Evolutionary conservation across 2,329 filamentous ascomycete genomes (phyloP), one percentile per base, ranked within the genome.

Genomic region (Zymoseptoria ardabiliae): DNA sequence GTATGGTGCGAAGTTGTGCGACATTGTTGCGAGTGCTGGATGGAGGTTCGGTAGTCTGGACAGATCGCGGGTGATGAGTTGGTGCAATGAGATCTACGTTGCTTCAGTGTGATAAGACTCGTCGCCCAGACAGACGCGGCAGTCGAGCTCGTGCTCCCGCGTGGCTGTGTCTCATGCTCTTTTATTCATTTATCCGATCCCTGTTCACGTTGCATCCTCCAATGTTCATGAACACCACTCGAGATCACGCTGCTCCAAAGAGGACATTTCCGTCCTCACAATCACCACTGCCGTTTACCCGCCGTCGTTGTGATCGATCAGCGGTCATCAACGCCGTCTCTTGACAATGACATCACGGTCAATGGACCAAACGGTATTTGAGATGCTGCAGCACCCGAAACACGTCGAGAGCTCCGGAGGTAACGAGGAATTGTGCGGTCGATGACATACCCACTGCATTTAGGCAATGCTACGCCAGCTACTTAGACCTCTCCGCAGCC

Each of bases 1-100:
- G 77, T 97, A 99, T 45, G 94, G 94, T 52, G 94, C 94, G 74
- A 97, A 99, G 78, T 97, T 90, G 89, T 94, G 94, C 58, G 68
- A 78, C 65, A 69, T 70, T 50, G 45, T 65, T 28, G 59, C 8
- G 35, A 2, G 25, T 28, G 25, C 25, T 45, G 35, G 35, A 45
- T 2, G 13, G 13, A n/a, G 4, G 35, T n/a, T 45, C 13, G 35
- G 1, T 45, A 13, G 35, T n/a, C 11, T n/a, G 13, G n/a, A 45
- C 11, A 11, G 28, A 30, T 30, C 6, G 28, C 28, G 8, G 28
- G 2, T 45, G 11, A 3, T 5, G 6, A 17, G 35, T 13, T 28
- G 35, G 17, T 17, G 17, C 17, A 13, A 13, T 13, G 35, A n/a
- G 35, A 45, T 28, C 25, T 28, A 28, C 25, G 25, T 28, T 28